These are phyloP conservation scores for Trifolium repens DNA, from an alignment of 306 rosid genomes.

Conservation along the genomic window DNA sequence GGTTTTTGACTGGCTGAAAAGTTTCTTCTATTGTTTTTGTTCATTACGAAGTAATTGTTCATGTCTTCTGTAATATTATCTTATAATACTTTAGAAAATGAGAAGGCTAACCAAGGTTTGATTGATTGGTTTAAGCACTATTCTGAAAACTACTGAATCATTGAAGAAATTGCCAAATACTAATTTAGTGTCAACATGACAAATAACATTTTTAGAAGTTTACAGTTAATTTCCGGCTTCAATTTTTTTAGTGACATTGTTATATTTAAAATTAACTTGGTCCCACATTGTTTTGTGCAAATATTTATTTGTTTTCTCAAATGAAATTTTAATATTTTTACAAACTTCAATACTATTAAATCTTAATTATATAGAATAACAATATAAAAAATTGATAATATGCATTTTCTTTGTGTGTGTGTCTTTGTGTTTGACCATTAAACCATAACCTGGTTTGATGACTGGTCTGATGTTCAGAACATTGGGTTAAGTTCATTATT, in stretches of 20 bases:
- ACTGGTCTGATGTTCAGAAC: conserved; percentile 2
- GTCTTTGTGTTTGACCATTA: neutral
- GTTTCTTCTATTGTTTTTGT: conserved; percentile 11
- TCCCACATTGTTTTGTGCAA: neutral
- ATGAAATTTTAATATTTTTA: neutral
- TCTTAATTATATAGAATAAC: conserved; percentile 13
- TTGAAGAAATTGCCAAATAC: conserved; percentile 20
- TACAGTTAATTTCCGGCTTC: conserved; percentile 27
- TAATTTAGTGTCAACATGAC: neutral
- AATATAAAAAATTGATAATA: neutral
- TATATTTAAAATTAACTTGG: conserved; percentile 21
- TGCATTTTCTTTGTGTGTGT: neutral
- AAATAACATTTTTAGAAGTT: conserved; percentile 1
- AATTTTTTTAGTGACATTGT: neutral
- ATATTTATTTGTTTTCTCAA: neutral
- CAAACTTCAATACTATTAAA: conserved; percentile 15
- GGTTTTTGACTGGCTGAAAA: conserved; percentile 32
- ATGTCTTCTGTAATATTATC: neutral
- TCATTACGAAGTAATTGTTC: conserved; percentile 14
- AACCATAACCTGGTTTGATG: conserved; percentile 6
- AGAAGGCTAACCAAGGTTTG: conserved; percentile 31
- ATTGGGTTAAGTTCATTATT: conserved; percentile 4
- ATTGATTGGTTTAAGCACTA: conserved; percentile 23
- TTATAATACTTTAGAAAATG: conserved; percentile 23
- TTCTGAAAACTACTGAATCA: neutral